Evolutionary conservation across 768 basidiomycete species (phyloP).

Genomic region (Sarcodon sp.): DNA sequence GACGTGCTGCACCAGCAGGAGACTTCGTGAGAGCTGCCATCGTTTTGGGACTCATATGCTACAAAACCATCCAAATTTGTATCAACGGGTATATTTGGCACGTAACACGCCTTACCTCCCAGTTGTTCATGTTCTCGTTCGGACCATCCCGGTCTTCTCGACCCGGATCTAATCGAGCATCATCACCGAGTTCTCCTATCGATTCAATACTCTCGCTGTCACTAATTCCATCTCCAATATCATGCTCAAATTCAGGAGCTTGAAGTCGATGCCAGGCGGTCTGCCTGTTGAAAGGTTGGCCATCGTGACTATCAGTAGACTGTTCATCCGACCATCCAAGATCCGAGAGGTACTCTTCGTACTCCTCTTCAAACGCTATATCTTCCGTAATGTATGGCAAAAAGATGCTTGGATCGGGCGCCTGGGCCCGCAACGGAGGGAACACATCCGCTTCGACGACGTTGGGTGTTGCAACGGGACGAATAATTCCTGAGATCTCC

Average conservation of each 20-base stretch:
- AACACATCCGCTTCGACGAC: conserved; percentile 84
- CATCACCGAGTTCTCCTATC: conserved; percentile 82
- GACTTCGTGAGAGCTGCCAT: conserved; percentile 91
- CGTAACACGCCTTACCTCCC: conserved; percentile 60
- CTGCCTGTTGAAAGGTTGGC: conserved; percentile 22
- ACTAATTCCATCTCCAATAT: conserved; percentile 80
- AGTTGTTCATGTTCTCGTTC: conserved; percentile 85
- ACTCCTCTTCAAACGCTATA: conserved; percentile 92
- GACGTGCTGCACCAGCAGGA: conserved; percentile 55
- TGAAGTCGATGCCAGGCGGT: conserved; percentile 73
- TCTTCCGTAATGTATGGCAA: conserved; percentile 89
- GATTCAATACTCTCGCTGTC: conserved; percentile 90
- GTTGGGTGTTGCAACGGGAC: conserved; percentile 66
- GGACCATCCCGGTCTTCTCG: conserved; percentile 48
- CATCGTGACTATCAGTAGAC: conserved; percentile 16
- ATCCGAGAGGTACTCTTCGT: conserved; percentile 91
- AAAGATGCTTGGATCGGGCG: conserved; percentile 73
- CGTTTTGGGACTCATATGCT: conserved; percentile 96
- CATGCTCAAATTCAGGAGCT: conserved; percentile 56
- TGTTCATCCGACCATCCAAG: conserved; percentile 57
- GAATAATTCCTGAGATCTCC: conserved; percentile 62
- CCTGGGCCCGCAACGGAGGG: conserved; percentile 83
- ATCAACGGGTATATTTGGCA: background rate
- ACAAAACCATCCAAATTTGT: conserved; percentile 4
- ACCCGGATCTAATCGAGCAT: conserved; percentile 48